Evolutionary conservation across 306 rosid species (phyloP).

Genomic region (Gynostemma pentaphyllum): DNA sequence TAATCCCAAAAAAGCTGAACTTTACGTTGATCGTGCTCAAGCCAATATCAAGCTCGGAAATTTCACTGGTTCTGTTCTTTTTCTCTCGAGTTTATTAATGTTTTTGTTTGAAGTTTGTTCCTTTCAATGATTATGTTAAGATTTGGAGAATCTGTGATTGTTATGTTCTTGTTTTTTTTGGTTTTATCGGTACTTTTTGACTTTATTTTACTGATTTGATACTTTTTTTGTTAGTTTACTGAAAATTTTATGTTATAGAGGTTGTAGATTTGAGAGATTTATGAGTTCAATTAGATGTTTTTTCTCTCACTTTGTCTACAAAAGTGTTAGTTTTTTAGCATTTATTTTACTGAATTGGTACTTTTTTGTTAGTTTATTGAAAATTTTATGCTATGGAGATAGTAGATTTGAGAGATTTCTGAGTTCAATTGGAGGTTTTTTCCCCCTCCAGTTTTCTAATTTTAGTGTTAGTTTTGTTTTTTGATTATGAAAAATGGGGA

Average conservation of each 20-base stretch:
- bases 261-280: background rate
- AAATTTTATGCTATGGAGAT: background rate
- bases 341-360: background rate
- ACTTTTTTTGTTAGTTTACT: background rate
- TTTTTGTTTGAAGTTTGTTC: background rate
- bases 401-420: background rate
- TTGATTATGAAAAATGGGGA: too few relatives aligned
- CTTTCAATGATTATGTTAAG: background rate
- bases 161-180: background rate
- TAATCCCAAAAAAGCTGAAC: slow-evolving; percentile 44
- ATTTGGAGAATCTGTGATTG: background rate
- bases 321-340: too few relatives aligned
- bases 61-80: slow-evolving; percentile 35
- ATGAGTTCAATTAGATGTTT: background rate
- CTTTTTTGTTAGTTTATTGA: background rate
- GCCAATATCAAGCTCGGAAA: slow-evolving; percentile 67
- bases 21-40: slow-evolving; percentile 76
- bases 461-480: background rate
- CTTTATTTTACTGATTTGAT: background rate
- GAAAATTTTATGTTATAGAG: background rate
- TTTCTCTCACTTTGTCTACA: too few relatives aligned
- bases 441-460: too few relatives aligned
- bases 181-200: background rate
- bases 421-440: background rate
- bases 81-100: background rate